Evolutionary conservation across 495 filamentous ascomycete species (phyloP).

Genomic region (Podospora pseudocomata): DNA sequence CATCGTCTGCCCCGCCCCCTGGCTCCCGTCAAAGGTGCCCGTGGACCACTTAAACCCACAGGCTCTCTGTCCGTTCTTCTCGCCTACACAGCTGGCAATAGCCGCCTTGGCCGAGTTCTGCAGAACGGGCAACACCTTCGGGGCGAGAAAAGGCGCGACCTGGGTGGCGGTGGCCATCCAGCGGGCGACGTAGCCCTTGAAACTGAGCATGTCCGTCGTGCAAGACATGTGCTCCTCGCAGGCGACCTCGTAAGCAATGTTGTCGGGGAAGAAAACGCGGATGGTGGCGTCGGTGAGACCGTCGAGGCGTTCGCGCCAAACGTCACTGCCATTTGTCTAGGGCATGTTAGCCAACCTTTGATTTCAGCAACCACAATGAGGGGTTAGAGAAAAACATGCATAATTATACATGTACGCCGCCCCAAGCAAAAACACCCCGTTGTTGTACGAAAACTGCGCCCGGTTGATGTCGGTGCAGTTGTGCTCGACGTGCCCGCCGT

Average conservation of each 20-base stretch:
- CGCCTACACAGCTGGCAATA: slow-evolving; percentile 63
- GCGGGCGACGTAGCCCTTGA: slow-evolving; percentile 81
- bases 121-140: slow-evolving; percentile 62
- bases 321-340: slow-evolving; percentile 54
- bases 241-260: slow-evolving; percentile 56
- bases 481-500: slow-evolving; percentile 63
- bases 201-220: slow-evolving; percentile 73
- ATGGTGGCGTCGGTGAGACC: slow-evolving; percentile 58
- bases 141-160: slow-evolving; percentile 63
- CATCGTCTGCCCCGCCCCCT: slow-evolving; percentile 67
- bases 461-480: slow-evolving; percentile 63
- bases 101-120: slow-evolving; percentile 64
- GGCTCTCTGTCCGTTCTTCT: slow-evolving; percentile 45
- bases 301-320: slow-evolving; percentile 58
- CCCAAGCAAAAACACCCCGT: slow-evolving; percentile 66
- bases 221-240: slow-evolving; percentile 64
- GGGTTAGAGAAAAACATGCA: slow-evolving; percentile 29
- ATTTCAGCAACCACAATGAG: not conserved
- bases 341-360: not conserved
- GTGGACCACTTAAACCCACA: slow-evolving; percentile 71
- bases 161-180: slow-evolving; percentile 73
- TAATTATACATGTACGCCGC: slow-evolving; percentile 76
- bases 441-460: slow-evolving; percentile 76
- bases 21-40: slow-evolving; percentile 54
- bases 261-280: slow-evolving; percentile 56